Evolutionary conservation across 441 rosid genomes (phyloP).

Genomic region (Pelargonium citronellum): DNA sequence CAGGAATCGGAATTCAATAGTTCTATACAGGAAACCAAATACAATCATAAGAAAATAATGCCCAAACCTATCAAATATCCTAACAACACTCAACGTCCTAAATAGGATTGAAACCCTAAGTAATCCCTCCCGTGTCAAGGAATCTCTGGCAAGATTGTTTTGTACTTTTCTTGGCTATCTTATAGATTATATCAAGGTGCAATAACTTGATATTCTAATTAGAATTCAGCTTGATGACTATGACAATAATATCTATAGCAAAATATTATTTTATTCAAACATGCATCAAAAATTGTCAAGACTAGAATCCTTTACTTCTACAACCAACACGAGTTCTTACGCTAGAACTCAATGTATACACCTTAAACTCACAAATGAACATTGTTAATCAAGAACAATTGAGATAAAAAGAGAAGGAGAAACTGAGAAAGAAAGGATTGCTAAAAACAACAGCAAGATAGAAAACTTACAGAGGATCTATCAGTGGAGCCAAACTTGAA

Average conservation of each 20-base stretch:
- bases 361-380: neutral
- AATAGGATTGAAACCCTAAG: no score
- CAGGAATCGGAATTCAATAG: no score
- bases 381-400: neutral
- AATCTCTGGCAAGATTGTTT: no score
- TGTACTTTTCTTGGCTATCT: neutral
- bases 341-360: neutral
- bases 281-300: neutral
- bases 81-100: no score
- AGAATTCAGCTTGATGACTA: neutral
- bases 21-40: no score
- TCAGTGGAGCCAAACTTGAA: constrained; percentile 83
- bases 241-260: neutral
- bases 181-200: neutral
- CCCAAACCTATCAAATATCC: no score
- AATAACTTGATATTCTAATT: neutral
- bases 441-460: neutral
- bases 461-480: constrained; percentile 79
- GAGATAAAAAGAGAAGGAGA: neutral
- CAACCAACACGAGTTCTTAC: neutral
- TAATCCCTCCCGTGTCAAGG: no score
- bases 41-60: no score
- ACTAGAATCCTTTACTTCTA: no score
- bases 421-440: no score
- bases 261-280: neutral